Base-by-base conservation (phyloP, 345 rosid genomes). In the Lepidium africanum region DNA sequence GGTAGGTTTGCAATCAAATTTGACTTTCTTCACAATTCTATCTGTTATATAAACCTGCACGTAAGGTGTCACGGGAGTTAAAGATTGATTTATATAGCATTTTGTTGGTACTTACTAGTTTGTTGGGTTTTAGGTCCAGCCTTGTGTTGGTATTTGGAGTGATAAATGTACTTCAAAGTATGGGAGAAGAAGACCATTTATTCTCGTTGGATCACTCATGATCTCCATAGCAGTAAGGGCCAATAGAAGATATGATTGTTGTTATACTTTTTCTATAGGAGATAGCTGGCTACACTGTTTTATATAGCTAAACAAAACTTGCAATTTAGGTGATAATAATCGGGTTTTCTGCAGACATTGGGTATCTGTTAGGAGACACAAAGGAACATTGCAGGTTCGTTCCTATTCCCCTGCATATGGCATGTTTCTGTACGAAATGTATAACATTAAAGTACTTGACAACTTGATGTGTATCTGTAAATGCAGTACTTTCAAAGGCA, bases 321-420 rank as follows among this genome's bases (percentile, higher is more conserved):
- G 82, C 72, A 75, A 84, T 91, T 74, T 87, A 91, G 97, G 97
- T 91, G 87, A 78, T 87, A 79, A 82, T 91, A 68, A 91, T 94
- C 75, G 96, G 96, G 58, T 94, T 81, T 91, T 91, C 99, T 84
- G 99, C 99, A 75, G 99, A 94, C 95, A 67, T 87, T 74, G 99
- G 99, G 65, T 91, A 86, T 77, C 23, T 89, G 35, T 79, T 91
- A 62, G 97, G 99, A 19, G 93, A 91, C 79, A 73, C 93, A 21
- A 80, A 86, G 78, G 99, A 94, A 83, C 85, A 87, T 57, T 94
- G 97, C 96, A 91, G 96, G 97, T 94, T 42, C 23, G 62, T 63
- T 69, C 78, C 25, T 35, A 2, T 15, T 61, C 51, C 66, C 37
- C 49, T 76, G 42, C 39, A 57, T 59, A 70, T 51, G 5, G 37